A percentile compares a stretch with the other conserved stretches of the same genome.
These are phyloP conservation scores for Pythium aquatile DNA, from an alignment of 352 stramenopile genomes.

Conservation along the genomic window DNA sequence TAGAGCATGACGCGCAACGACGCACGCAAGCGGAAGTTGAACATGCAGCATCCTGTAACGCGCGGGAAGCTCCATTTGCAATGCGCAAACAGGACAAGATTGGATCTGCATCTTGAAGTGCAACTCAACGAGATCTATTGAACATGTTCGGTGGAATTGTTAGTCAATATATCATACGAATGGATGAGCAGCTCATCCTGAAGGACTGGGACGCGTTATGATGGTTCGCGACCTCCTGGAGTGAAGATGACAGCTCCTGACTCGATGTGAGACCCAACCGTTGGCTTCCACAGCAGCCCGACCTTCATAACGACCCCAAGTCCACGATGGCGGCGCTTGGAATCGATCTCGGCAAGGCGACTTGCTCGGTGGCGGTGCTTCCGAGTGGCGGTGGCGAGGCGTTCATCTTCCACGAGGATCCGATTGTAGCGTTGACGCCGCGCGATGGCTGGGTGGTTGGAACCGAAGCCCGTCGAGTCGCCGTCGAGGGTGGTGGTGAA, in stretches of 20 bases:
- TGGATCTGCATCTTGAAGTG: no score
- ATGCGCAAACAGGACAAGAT: background rate
- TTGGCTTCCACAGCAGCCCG: background rate
- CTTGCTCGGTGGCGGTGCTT: conserved; percentile 14
- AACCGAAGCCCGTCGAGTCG: conserved; percentile 9
- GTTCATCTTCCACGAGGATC: conserved; percentile 8
- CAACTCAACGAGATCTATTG: background rate
- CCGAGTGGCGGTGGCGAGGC: background rate
- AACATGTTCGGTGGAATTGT: background rate
- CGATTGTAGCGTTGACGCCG: conserved; percentile 12
- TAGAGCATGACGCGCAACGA: background rate
- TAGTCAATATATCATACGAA: background rate
- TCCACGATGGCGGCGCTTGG: conserved; percentile 14
- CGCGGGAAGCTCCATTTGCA: background rate
- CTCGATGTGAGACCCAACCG: conserved; percentile 12
- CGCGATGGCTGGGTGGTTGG: conserved; percentile 22
- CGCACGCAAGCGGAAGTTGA: background rate
- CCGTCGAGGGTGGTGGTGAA: background rate
- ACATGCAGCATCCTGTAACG: background rate
- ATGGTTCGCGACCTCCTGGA: background rate
- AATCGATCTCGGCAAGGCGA: conserved; percentile 23
- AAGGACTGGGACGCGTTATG: background rate
- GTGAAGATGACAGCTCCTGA: conserved; percentile 5
- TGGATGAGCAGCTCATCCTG: background rate
- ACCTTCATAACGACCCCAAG: background rate